Evolutionary conservation across 2,329 filamentous ascomycete genomes (phyloP).

Genomic region (Stromatinia cepivora): DNA sequence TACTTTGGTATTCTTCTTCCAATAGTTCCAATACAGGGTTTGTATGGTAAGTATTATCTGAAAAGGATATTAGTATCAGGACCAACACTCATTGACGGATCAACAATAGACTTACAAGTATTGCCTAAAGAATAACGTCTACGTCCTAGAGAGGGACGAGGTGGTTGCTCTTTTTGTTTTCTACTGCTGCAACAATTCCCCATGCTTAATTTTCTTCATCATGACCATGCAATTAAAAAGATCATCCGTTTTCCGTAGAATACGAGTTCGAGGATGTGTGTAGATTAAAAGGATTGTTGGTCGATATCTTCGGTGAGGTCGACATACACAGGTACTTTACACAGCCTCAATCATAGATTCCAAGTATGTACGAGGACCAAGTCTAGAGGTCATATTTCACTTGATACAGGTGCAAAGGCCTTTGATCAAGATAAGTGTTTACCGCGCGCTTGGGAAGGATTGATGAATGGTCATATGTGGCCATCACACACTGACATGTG

Average conservation of each 20-base stretch:
- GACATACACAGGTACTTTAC: background rate
- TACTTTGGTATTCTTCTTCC: constrained; percentile 14
- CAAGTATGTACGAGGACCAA: background rate
- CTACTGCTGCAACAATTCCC: constrained; percentile 22
- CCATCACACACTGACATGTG: background rate
- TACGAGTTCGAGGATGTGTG: constrained; percentile 6
- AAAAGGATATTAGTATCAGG: background rate
- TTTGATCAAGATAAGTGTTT: background rate
- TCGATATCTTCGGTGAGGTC: constrained; percentile 4
- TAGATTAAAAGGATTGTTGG: constrained; percentile 10
- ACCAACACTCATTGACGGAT: background rate
- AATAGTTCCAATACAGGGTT: constrained; percentile 11
- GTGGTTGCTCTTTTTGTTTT: constrained; percentile 3
- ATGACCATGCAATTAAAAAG: background rate
- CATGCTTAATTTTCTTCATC: constrained; percentile 21
- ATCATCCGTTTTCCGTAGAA: background rate
- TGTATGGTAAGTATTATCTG: background rate
- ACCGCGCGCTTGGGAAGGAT: constrained; percentile 9
- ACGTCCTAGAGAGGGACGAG: background rate
- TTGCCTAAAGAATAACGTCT: background rate
- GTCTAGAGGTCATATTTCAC: background rate
- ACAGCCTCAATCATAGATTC: constrained; percentile 12
- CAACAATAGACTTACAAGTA: background rate
- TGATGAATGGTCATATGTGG: background rate
- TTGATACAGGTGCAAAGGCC: background rate